Conservation (phyloP, 805 yeast species). For the Wickerhamiella sorbophila region DNA sequence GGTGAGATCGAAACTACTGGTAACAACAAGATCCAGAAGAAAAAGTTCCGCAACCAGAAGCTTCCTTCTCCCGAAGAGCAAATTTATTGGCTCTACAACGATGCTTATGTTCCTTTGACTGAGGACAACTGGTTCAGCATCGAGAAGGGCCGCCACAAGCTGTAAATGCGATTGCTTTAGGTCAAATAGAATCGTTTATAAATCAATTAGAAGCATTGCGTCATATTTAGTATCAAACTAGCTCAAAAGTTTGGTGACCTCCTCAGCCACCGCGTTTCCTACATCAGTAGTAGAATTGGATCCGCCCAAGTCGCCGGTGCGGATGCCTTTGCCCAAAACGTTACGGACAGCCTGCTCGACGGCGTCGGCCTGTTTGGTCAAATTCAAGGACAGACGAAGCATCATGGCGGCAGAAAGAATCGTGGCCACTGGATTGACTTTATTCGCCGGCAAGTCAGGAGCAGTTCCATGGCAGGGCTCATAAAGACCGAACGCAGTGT, state of each 20-base stretch:
- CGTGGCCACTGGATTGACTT: constrained; percentile 92
- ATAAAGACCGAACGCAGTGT: constrained; percentile 86
- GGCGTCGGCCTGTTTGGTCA: constrained; percentile 73
- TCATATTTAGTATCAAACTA: neutral
- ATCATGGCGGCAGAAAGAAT: constrained; percentile 94
- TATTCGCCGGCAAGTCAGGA: constrained; percentile 76
- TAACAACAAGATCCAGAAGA: constrained; percentile 81
- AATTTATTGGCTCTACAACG: constrained; percentile 56
- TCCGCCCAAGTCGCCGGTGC: constrained; percentile 90
- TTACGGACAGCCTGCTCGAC: constrained; percentile 75
- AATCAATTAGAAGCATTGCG: neutral
- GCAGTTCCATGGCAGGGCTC: constrained; percentile 99
- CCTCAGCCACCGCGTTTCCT: constrained; percentile 81
- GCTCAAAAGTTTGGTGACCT: constrained; percentile 42
- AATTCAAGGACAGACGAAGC: constrained; percentile 78
- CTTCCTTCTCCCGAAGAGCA: constrained; percentile 31
- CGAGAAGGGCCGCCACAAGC: constrained; percentile 20
- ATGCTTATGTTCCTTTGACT: constrained; percentile 41
- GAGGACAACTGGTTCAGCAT: constrained; percentile 38
- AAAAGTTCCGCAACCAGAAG: constrained; percentile 27
- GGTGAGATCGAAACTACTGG: constrained; percentile 49
- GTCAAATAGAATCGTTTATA: neutral
- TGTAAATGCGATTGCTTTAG: constrained; percentile 14
- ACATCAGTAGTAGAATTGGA: constrained; percentile 72
- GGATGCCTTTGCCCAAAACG: constrained; percentile 69